Percentiles rank a stretch among this genome's conserved stretches.
phyloP scores from a whole-genome alignment of 164 flowering plant genomes.

The Berberis vulgaris region DNA sequence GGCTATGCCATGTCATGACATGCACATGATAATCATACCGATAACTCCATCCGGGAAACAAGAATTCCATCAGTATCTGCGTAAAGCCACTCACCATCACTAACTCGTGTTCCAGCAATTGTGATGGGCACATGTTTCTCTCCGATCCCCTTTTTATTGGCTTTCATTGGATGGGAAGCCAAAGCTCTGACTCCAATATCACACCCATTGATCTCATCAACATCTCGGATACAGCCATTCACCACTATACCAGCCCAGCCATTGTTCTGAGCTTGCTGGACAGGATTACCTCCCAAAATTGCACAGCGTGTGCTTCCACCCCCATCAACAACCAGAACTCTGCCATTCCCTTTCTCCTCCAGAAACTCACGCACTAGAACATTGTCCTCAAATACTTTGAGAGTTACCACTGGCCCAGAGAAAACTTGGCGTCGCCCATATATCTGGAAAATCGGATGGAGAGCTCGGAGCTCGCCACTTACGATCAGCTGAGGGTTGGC shows the following conservation, averaged over 20 bases:
- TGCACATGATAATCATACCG: neutral
- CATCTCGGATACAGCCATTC: constrained; percentile 14
- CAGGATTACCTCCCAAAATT: constrained; percentile 17
- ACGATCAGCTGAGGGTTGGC: constrained; percentile 12
- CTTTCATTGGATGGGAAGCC: constrained; percentile 18
- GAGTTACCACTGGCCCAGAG: constrained; percentile 15
- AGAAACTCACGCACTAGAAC: constrained; percentile 13
- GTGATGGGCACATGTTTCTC: constrained; percentile 12
- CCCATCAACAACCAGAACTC: constrained; percentile 17
- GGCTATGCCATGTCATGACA: too few species aligned
- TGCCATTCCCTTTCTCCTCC: constrained; percentile 15
- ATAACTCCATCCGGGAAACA: constrained; percentile 10
- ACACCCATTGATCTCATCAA: constrained; percentile 16
- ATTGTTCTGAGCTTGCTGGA: constrained; percentile 14
- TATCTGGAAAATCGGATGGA: constrained; percentile 13
- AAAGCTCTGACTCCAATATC: constrained; percentile 16
- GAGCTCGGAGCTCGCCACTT: constrained; percentile 14
- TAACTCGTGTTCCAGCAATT: constrained; percentile 13
- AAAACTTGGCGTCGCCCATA: constrained; percentile 14
- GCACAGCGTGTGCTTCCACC: constrained; percentile 17
- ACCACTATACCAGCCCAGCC: constrained; percentile 16
- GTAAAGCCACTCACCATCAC: constrained; percentile 16
- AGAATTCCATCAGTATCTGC: constrained; percentile 17
- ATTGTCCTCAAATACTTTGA: constrained; percentile 16
- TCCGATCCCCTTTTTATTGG: constrained; percentile 11